phyloP scores from a whole-genome alignment of 352 stramenopile species.

The Phytophthora sp. region DNA sequence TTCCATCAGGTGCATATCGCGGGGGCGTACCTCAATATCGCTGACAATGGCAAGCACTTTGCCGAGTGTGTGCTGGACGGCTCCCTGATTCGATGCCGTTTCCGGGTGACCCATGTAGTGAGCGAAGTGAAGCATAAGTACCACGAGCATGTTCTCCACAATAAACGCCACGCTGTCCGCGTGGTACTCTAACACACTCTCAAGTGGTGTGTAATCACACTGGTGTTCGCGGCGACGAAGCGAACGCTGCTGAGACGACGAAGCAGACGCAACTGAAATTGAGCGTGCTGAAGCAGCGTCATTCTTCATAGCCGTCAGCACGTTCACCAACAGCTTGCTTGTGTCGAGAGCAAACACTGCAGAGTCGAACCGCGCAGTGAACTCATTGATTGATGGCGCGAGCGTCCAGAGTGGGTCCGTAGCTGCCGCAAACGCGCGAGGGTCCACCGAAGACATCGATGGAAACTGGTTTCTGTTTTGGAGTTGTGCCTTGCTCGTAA shows the following conservation, averaged over 20 bases:
- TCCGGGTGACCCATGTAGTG: conserved; percentile 61
- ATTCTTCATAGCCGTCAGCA: conserved; percentile 28
- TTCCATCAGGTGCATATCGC: not conserved
- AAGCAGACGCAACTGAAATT: conserved; percentile 20
- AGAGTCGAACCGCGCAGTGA: conserved; percentile 61
- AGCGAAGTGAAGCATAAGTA: conserved; percentile 72
- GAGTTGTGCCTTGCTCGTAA: conserved; percentile 42
- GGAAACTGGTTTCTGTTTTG: conserved; percentile 48
- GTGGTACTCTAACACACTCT: conserved; percentile 79
- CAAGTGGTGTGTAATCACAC: conserved; percentile 45
- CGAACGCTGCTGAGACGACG: conserved; percentile 23
- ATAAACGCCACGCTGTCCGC: conserved; percentile 76
- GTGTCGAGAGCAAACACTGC: conserved; percentile 53
- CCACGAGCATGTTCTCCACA: conserved; percentile 78
- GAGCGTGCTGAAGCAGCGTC: conserved; percentile 17
- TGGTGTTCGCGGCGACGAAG: conserved; percentile 42
- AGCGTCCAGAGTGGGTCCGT: conserved; percentile 69
- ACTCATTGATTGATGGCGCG: conserved; percentile 65
- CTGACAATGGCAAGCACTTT: conserved; percentile 72
- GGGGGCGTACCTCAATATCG: conserved; percentile 64
- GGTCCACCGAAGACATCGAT: conserved; percentile 56
- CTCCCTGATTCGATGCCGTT: conserved; percentile 13
- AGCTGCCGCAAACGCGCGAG: conserved; percentile 56
- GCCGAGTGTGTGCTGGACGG: conserved; percentile 62
- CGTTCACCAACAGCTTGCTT: conserved; percentile 48